Conservation (phyloP, 2,329 filamentous ascomycete genomes). For the Talaromyces sp. region DNA sequence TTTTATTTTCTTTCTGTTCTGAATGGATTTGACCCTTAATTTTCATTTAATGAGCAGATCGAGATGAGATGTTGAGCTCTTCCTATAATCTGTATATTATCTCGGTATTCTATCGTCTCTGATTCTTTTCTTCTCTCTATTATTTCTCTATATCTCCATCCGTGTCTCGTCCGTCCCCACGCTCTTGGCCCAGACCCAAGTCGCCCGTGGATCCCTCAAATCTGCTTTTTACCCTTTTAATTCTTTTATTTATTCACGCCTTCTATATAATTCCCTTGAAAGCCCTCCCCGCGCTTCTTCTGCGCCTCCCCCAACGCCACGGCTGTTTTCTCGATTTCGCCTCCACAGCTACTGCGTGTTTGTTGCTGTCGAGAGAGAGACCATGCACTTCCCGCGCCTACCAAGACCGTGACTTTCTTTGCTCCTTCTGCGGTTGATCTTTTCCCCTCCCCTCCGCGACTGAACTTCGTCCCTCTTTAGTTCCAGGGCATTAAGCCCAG, state of each 20-base stretch:
- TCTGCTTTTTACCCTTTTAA: background rate
- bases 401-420: slow-evolving; percentile 20
- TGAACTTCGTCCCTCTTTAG: too few relatives aligned
- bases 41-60: too few relatives aligned
- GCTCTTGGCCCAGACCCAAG: slow-evolving; percentile 6
- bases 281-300: slow-evolving; percentile 14
- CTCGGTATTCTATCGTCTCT: too few relatives aligned
- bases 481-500: too few relatives aligned
- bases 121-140: too few relatives aligned
- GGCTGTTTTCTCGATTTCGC: background rate
- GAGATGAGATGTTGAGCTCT: background rate
- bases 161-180: background rate
- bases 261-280: slow-evolving; percentile 11
- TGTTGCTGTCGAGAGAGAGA: too few relatives aligned
- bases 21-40: too few relatives aligned
- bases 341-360: too few relatives aligned
- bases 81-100: background rate
- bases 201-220: background rate
- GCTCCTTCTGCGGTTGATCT: too few relatives aligned
- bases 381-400: slow-evolving; percentile 23
- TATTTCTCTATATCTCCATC: background rate
- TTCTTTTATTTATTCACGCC: slow-evolving; percentile 9
- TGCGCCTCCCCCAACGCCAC: slow-evolving; percentile 13
- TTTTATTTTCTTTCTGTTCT: too few relatives aligned
- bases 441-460: too few relatives aligned